Conservation (phyloP, 352 stramenopile genomes). For the Phytophthora tentaculata region DNA sequence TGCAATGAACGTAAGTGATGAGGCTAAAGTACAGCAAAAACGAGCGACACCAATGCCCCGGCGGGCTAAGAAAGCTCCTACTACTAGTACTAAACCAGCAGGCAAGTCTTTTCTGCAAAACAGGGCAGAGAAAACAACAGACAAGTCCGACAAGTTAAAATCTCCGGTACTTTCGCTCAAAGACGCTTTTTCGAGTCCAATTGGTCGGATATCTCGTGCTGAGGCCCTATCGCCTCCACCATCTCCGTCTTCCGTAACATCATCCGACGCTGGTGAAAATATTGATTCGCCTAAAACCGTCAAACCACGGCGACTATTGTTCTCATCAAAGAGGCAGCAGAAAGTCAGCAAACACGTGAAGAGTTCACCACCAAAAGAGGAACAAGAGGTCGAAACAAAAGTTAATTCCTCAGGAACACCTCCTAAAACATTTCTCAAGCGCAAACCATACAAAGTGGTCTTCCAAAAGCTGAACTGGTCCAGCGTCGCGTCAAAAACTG, state of each 20-base stretch:
- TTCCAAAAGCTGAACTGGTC: constrained; percentile 74
- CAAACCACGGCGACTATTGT: constrained; percentile 16
- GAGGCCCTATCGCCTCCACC: constrained; percentile 62
- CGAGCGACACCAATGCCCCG: not conserved
- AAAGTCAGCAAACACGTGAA: constrained; percentile 10
- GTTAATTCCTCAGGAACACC: constrained; percentile 9
- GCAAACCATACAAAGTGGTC: constrained; percentile 75
- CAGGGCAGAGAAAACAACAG: not conserved
- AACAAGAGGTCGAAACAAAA: constrained; percentile 6
- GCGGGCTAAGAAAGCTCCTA: constrained; percentile 7
- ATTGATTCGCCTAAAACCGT: not conserved
- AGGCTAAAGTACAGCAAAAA: constrained; percentile 5
- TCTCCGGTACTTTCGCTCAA: constrained; percentile 18
- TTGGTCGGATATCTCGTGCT: constrained; percentile 35
- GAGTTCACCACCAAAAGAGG: constrained; percentile 8
- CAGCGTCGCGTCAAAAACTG: constrained; percentile 57
- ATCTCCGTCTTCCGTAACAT: constrained; percentile 60
- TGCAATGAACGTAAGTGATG: not conserved
- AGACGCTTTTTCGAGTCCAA: constrained; percentile 18
- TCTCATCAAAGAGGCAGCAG: constrained; percentile 18
- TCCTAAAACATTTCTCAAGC: constrained; percentile 55
- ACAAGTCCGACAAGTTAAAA: not conserved
- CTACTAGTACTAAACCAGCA: not conserved
- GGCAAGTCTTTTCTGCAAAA: constrained; percentile 9
- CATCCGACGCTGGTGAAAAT: constrained; percentile 28